Evolutionary conservation across 306 rosid genomes (phyloP), one percentile per base, ranked within the genome.

Genomic region (Dryas octopetala): DNA sequence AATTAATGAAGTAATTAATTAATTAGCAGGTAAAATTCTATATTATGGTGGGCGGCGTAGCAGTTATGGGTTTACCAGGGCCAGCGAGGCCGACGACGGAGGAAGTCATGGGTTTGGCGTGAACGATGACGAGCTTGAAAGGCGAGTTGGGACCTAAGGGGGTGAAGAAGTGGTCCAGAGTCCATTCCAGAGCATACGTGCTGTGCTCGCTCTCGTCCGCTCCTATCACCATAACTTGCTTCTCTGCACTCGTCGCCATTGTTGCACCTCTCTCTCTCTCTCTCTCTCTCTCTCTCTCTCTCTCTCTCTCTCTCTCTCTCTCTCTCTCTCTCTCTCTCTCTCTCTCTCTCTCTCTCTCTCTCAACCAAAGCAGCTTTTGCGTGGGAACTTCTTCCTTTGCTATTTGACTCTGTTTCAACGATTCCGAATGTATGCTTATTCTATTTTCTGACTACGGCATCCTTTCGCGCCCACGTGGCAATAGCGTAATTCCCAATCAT

Each of bases 181-280:
- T 85, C 97, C 97, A 91, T 67, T 77, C 73, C 12, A 91, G 79
- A 0, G 96, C 97, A 60, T 91, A 82, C 0, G 4, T 5, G 82
- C 93, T 89, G 45, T 51, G 85, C 32, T 86, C 89, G 60, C 91
- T 89, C 32, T 95, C 97, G 73, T 95, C 97, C 43, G 86, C 53
- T 0, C 89, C 98, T 2, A 87, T 82, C 49, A 89, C 81, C 89
- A 95, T 82, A 74, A 87, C 88, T 75, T 80, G 96, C 81, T 85
- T 87, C 75, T 85, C 91, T 0, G 70, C 48, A 5, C 64, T 49
- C 8, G 85, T 77, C 40, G 83, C 78, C 83, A 80, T 77, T 54
- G 53, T n/a, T 61, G 46, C 45, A 3, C 3, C 6, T 32, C 11
- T 32, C 0, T 7, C 10, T 13, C 49, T 54, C 12, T 65, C 66